Evolutionary conservation across 441 rosid genomes (phyloP).

Genomic region (Pelargonium myrrhifolium): DNA sequence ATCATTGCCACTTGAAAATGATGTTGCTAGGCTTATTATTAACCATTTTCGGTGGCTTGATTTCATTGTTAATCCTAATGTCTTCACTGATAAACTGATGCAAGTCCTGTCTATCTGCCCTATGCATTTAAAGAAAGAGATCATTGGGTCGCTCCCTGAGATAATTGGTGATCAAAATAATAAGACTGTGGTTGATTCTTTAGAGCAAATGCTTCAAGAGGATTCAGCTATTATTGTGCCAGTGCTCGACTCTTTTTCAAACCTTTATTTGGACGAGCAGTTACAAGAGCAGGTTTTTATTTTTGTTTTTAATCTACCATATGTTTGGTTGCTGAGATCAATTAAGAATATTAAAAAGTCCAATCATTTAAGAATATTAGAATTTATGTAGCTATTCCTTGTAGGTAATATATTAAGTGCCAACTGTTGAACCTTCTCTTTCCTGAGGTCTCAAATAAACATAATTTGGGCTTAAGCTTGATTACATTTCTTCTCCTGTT

Average conservation of each 20-base stretch:
- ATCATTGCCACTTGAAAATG: constrained; percentile 45
- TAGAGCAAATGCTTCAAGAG: constrained; percentile 68
- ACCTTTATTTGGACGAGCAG: constrained; percentile 54
- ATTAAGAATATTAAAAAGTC: not conserved
- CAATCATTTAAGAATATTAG: too few species aligned
- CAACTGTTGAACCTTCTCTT: not conserved
- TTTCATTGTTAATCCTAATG: constrained; percentile 46
- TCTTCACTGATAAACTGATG: constrained; percentile 59
- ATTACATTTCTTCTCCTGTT: not conserved
- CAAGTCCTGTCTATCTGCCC: constrained; percentile 66
- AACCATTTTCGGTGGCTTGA: constrained; percentile 80
- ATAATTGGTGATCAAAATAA: constrained; percentile 62
- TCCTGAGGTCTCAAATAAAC: not conserved
- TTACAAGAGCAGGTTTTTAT: constrained; percentile 66
- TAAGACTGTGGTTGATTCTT: constrained; percentile 49
- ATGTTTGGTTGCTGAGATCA: not conserved
- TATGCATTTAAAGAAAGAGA: constrained; percentile 60
- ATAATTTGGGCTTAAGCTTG: not conserved
- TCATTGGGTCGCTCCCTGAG: constrained; percentile 84
- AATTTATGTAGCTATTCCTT: not conserved
- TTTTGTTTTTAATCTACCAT: constrained; percentile 1
- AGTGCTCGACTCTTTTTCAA: constrained; percentile 71
- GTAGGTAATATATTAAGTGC: not conserved
- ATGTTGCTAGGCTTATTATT: constrained; percentile 62
- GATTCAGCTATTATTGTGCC: constrained; percentile 63